Conservation (phyloP, 2,329 filamentous ascomycete genomes). For the Botryotinia narcissicola region DNA sequence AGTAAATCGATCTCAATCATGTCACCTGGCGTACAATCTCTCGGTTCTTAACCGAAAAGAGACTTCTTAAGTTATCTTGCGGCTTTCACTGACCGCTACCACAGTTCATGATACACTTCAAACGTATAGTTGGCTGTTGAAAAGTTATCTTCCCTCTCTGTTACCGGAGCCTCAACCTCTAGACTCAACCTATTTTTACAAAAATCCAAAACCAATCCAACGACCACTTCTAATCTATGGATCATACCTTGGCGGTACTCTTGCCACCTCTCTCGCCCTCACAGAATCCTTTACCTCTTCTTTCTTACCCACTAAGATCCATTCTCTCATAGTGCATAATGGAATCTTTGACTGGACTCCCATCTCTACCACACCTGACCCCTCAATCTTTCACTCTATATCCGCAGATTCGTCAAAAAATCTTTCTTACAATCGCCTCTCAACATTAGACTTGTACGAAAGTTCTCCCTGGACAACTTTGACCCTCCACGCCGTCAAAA, state of each 20-base stretch:
- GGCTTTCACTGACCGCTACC: slow-evolving; percentile 42
- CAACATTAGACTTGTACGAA: background rate
- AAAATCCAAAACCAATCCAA: slow-evolving; percentile 34
- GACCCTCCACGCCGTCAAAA: slow-evolving; percentile 37
- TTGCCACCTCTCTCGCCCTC: slow-evolving; percentile 56
- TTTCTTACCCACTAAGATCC: slow-evolving; percentile 35
- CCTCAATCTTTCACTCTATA: background rate
- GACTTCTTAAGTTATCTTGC: background rate
- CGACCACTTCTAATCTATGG: slow-evolving; percentile 48
- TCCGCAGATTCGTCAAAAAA: background rate
- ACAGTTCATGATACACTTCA: slow-evolving; percentile 56
- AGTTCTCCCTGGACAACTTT: slow-evolving; percentile 24
- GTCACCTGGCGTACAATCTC: background rate
- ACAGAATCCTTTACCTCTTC: slow-evolving; percentile 51
- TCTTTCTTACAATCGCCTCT: background rate
- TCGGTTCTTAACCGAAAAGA: background rate
- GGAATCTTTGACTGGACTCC: slow-evolving; percentile 65
- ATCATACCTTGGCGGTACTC: slow-evolving; percentile 55
- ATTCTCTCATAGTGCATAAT: slow-evolving; percentile 54
- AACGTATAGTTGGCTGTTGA: slow-evolving; percentile 45
- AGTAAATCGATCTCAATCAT: background rate
- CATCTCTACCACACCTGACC: slow-evolving; percentile 50
- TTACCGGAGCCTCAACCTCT: slow-evolving; percentile 1
- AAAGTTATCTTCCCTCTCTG: slow-evolving; percentile 25
- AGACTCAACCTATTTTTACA: background rate